Conservation (phyloP, 495 filamentous ascomycete species). For the Hypomontagnella monticulosa region DNA sequence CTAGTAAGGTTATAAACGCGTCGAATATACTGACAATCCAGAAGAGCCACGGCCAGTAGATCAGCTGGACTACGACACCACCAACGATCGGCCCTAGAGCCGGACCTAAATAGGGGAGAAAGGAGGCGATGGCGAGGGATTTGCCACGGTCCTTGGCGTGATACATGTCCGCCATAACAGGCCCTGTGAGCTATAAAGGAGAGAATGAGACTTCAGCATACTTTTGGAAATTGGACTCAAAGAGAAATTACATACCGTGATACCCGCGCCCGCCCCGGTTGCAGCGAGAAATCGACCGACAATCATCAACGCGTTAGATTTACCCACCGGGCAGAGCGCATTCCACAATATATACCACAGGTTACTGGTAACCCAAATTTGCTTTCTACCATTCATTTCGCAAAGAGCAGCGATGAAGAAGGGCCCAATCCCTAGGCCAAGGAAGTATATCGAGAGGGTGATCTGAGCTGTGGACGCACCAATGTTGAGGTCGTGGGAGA, state of each 20-base stretch:
- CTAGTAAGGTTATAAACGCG: conserved; percentile 43
- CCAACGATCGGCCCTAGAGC: conserved; percentile 61
- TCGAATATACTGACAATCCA: conserved; percentile 59
- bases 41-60: conserved; percentile 62
- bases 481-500: conserved; percentile 52
- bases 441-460: conserved; percentile 63
- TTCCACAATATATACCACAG: conserved; percentile 51
- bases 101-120: conserved; percentile 53
- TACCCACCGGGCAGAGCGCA: conserved; percentile 48
- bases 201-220: background rate
- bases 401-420: conserved; percentile 52
- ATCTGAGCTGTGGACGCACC: conserved; percentile 42
- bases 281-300: conserved; percentile 49
- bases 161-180: conserved; percentile 46
- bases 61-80: conserved; percentile 54
- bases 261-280: conserved; percentile 45
- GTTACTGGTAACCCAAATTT: conserved; percentile 46
- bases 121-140: conserved; percentile 41
- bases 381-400: conserved; percentile 50
- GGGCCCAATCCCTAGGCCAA: conserved; percentile 61
- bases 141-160: conserved; percentile 43
- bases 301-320: conserved; percentile 47
- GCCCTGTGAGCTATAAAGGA: conserved; percentile 33
- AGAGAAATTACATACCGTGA: conserved; percentile 31
- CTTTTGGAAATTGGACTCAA: too few species aligned